phyloP scores from a whole-genome alignment of 2,329 filamentous ascomycete species.

The Curvularia lunata region DNA sequence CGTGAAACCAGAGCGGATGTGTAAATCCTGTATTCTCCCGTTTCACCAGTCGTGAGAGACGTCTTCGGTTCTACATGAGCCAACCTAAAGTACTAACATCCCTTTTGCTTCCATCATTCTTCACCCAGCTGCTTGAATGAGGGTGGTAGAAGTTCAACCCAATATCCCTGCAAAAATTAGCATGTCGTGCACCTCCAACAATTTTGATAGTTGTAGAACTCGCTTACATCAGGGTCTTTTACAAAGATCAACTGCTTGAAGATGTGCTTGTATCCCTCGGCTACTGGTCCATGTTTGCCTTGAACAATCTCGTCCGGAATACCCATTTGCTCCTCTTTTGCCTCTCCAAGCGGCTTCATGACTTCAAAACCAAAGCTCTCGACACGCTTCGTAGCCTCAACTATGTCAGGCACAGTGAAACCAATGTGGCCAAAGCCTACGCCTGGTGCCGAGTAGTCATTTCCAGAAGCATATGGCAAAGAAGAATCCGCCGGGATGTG shows the following conservation, averaged over 20 bases:
- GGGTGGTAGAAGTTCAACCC: slow-evolving; percentile 40
- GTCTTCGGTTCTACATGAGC: background rate
- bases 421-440: slow-evolving; percentile 47
- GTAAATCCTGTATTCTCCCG: too few species aligned
- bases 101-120: background rate
- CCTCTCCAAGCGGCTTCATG: slow-evolving; percentile 38
- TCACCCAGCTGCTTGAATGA: slow-evolving; percentile 12
- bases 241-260: slow-evolving; percentile 45
- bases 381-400: slow-evolving; percentile 29
- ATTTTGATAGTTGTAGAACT: background rate
- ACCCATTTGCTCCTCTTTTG: slow-evolving; percentile 33
- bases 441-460: slow-evolving; percentile 29
- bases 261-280: slow-evolving; percentile 37
- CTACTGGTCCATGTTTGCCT: slow-evolving; percentile 26
- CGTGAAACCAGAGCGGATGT: too few species aligned
- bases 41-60: too few species aligned
- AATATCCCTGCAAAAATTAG: slow-evolving; percentile 36
- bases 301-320: slow-evolving; percentile 26
- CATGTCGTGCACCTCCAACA: background rate
- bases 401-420: slow-evolving; percentile 45
- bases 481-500: slow-evolving; percentile 37
- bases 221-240: slow-evolving; percentile 45
- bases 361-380: slow-evolving; percentile 33
- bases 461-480: slow-evolving; percentile 34
- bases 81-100: background rate